These are phyloP conservation scores for Trichothecium sympodiale DNA, from an alignment of 2,329 filamentous ascomycete species.

Conservation along the genomic window DNA sequence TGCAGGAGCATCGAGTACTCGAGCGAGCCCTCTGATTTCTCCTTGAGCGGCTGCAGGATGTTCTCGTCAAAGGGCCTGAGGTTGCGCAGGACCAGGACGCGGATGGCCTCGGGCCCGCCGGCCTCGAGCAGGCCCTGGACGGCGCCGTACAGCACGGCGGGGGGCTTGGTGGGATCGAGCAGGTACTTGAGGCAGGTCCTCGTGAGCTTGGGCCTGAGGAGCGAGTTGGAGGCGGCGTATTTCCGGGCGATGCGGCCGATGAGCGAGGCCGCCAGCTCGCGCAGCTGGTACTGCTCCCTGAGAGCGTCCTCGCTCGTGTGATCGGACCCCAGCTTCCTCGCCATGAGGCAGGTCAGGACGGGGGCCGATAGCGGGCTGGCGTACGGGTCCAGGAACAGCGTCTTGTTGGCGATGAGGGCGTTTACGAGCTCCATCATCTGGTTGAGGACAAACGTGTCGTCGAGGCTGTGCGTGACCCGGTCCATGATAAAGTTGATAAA, in stretches of 20 bases:
- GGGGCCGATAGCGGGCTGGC: constrained; percentile 64
- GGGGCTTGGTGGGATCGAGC: constrained; percentile 72
- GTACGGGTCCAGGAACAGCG: constrained; percentile 59
- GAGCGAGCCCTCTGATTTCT: constrained; percentile 34
- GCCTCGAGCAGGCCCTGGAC: constrained; percentile 70
- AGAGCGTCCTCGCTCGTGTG: constrained; percentile 37
- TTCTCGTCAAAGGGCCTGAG: constrained; percentile 41
- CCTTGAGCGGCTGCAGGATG: constrained; percentile 41
- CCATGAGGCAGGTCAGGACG: constrained; percentile 80
- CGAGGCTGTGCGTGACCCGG: constrained; percentile 87
- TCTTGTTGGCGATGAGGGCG: constrained; percentile 72
- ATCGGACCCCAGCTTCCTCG: constrained; percentile 59
- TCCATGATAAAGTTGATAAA: constrained; percentile 94
- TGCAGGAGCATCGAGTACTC: constrained; percentile 46
- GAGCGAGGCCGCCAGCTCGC: constrained; percentile 74
- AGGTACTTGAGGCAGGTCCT: constrained; percentile 90
- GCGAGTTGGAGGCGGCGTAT: constrained; percentile 69
- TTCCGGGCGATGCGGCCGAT: constrained; percentile 70
- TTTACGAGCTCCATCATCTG: constrained; percentile 89
- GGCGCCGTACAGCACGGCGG: constrained; percentile 81
- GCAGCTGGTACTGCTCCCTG: constrained; percentile 63
- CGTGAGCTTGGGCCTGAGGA: constrained; percentile 77
- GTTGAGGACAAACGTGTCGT: constrained; percentile 77
- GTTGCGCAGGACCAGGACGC: constrained; percentile 44
- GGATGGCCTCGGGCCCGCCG: constrained; percentile 52